Evolutionary conservation across 495 filamentous ascomycete genomes (phyloP).

Genomic region (Penicillium flavigenum): DNA sequence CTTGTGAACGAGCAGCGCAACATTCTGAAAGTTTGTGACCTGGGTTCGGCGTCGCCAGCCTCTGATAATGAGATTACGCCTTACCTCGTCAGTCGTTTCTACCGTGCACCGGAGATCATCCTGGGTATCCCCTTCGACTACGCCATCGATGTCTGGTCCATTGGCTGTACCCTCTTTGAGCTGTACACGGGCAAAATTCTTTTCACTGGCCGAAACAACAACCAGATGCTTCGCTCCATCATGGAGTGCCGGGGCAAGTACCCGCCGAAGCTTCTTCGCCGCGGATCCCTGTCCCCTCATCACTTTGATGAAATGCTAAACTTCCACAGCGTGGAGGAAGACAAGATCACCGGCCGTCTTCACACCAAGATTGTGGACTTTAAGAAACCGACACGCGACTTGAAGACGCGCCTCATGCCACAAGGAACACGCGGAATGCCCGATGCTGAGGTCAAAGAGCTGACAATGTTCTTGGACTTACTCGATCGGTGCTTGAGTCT

Average conservation of each 20-base stretch:
- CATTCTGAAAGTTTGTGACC: constrained; percentile 88
- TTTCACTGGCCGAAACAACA: constrained; percentile 93
- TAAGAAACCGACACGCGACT: constrained; percentile 77
- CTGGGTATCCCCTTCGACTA: constrained; percentile 93
- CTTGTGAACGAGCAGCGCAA: constrained; percentile 84
- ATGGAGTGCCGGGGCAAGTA: constrained; percentile 96
- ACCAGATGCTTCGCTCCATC: constrained; percentile 93
- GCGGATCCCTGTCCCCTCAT: constrained; percentile 65
- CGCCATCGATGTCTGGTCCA: constrained; percentile 94
- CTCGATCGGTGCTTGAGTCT: constrained; percentile 82
- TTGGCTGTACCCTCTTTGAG: constrained; percentile 95
- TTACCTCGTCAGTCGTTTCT: constrained; percentile 94
- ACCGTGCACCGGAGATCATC: constrained; percentile 95
- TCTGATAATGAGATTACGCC: constrained; percentile 88
- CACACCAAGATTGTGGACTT: constrained; percentile 67
- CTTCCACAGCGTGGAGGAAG: constrained; percentile 82
- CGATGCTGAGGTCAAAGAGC: constrained; percentile 73
- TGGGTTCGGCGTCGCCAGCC: constrained; percentile 88
- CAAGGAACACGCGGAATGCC: constrained; percentile 68
- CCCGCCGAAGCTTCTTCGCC: constrained; percentile 79
- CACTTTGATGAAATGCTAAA: constrained; percentile 89
- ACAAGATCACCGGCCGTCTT: constrained; percentile 80
- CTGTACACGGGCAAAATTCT: constrained; percentile 96
- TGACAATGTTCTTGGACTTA: constrained; percentile 79
- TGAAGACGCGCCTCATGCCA: constrained; percentile 72